Base-by-base conservation (phyloP, 805 yeast genomes). In the Saturnispora halmiae region DNA sequence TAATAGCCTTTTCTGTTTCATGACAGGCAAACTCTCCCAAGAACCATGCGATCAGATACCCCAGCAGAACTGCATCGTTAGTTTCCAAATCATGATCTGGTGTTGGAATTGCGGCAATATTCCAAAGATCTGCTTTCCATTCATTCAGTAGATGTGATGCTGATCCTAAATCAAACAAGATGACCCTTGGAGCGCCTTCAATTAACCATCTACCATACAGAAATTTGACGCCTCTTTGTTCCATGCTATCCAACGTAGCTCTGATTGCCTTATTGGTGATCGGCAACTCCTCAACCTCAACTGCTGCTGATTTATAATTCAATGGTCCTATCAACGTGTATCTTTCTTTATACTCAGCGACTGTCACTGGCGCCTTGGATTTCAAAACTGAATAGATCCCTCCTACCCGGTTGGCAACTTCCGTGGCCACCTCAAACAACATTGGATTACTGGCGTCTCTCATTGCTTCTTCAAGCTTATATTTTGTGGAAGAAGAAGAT, bases 371-470 rank as follows among this genome's bases (percentile, higher is more conserved):
- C 6, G 96, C 96, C 63, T 90, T 90, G 9, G 96, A 85, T 61
- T 92, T 92, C 56, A 90, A 72, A 39, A 90, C 98, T 6, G 97
- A 88, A 66, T 90, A 90, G 60, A 90, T 90, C 28, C 98, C 98
- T 38, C 98, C 98, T 18, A 90, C 97, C 54, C 94, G 72, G 67
- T 92, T 88, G 54, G 97, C 97, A 38, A 90, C 96, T 60, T 90
- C 98, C 2, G 98, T 90, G 46, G 97, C 95, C 34, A 85, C 82
- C 66, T 90, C 98, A 56, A 90, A 87, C 37, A 92, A 72, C 41
- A 88, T 68, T 58, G 86, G 96, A 60, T 84, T 80, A 53, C 81
- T 76, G 46, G 90, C 79, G 67, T 86, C 95, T 64, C 97, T 75
- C 24, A 82, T 66, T 86, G 82, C 81, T n/a, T n/a, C n/a, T n/a